Evolutionary conservation across 148 eudicot genomes (phyloP), one percentile per base, ranked within the genome.

Genomic region (Silene conica): DNA sequence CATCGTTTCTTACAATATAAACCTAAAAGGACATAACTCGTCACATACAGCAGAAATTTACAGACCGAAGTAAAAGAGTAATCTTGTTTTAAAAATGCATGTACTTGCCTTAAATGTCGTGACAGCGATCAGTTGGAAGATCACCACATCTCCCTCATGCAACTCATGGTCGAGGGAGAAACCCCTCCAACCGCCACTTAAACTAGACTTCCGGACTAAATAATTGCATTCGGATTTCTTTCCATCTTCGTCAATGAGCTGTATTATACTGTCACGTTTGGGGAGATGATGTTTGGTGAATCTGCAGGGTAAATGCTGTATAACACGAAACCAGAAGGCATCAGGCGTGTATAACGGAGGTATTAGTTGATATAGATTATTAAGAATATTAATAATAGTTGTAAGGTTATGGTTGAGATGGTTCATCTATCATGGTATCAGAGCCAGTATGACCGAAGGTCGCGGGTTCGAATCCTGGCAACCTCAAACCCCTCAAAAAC

Each of bases 1-100:
- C 69, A 54, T 84, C 74, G 65, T 67, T 83, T 50, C 90, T 76
- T 26, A 86, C 70, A 6, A 92, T 84, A 76, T 85, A 82, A 45
- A 92, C 86, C 97, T 92, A 73, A 46, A 22, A 79, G 25, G 26
- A 19, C 21, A 68, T 10, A 15, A 7, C 5, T 26, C 14, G 8
- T 26, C 20, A 63, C 41, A 13, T 14, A 28, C 9, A 15, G 23
- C 15, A 23, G 13, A 61, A 21, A 61, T 22, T 1, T 23, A 22
- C 1, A 8, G 28, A 16, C 65, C 65, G 5, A 57, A 41, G 11
- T 21, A 57, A 6, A 11, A 20, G 6, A 26, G 31, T n/a, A 22
- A 25, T 11, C 6, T 3, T 38, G 34, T 31, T 3, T 6, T 38
- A 41, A 8, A 45, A 31, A 48, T 34, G 8, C 45, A 50, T 10